Conservation (phyloP, 2,329 filamentous ascomycete species). For the Aspergillus sp. region DNA sequence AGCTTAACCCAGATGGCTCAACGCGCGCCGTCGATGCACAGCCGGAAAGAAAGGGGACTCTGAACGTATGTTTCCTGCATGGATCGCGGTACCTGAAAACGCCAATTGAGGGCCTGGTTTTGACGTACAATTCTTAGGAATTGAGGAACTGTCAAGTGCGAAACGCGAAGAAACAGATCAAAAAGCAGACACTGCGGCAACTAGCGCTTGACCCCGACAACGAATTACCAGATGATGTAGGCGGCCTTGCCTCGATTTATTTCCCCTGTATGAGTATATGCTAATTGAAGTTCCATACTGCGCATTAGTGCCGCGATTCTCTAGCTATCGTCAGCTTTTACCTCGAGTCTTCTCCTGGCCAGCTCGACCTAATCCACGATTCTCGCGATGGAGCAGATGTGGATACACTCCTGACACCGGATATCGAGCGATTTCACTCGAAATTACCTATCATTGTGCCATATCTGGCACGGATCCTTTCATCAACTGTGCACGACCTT, state of each 20-base stretch:
- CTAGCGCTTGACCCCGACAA: constrained; percentile 35
- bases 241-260: constrained; percentile 1
- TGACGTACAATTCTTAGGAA: constrained; percentile 26
- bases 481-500: constrained; percentile 26
- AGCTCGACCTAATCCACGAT: constrained; percentile 23
- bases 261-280: background rate
- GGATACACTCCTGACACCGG: constrained; percentile 33
- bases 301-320: constrained; percentile 34
- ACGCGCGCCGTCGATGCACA: constrained; percentile 33
- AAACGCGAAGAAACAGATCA: constrained; percentile 34
- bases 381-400: constrained; percentile 20
- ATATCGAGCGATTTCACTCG: constrained; percentile 37
- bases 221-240: constrained; percentile 35
- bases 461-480: constrained; percentile 27
- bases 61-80: constrained; percentile 30
- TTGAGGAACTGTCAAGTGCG: constrained; percentile 34
- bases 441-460: constrained; percentile 26
- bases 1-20: constrained; percentile 44
- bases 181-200: constrained; percentile 31
- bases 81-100: background rate
- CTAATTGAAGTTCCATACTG: background rate
- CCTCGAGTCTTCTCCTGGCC: constrained; percentile 29
- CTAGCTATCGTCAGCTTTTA: constrained; percentile 40
- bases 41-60: constrained; percentile 29
- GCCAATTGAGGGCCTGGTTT: background rate